Percentiles rank a stretch among this genome's conserved stretches.
These are phyloP conservation scores for Zostera marina DNA, from an alignment of 116 monocot genomes.

Conservation along the genomic window DNA sequence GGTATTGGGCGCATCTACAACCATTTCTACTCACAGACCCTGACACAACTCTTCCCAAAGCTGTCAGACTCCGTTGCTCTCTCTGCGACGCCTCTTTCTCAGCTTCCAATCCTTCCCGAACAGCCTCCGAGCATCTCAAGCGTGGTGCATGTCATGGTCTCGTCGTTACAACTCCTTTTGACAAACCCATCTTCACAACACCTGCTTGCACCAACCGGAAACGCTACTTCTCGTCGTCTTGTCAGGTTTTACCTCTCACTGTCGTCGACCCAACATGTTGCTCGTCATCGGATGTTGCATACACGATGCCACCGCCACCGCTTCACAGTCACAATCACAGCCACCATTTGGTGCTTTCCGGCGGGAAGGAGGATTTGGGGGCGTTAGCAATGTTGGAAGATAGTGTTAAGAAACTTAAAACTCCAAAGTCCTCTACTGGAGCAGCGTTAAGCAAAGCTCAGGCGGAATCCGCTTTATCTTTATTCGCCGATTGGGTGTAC, in stretches of 20 bases:
- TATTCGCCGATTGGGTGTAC: slow-evolving; percentile 67
- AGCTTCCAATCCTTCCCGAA: slow-evolving; percentile 93
- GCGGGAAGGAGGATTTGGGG: slow-evolving; percentile 78
- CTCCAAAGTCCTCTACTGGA: slow-evolving; percentile 43
- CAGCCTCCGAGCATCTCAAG: slow-evolving; percentile 93
- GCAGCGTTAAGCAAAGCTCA: slow-evolving; percentile 11
- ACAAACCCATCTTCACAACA: slow-evolving; percentile 4
- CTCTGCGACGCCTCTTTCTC: slow-evolving; percentile 88
- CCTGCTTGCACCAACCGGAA: slow-evolving; percentile 9
- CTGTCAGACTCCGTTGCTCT: slow-evolving; percentile 81
- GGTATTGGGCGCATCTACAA: slow-evolving; percentile 91
- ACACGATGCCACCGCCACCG: slow-evolving; percentile 15
- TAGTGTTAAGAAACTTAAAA: slow-evolving; percentile 76
- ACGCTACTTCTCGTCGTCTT: slow-evolving; percentile 15
- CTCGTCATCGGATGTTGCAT: slow-evolving; percentile 3
- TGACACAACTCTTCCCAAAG: slow-evolving; percentile 57
- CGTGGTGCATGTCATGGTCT: slow-evolving; percentile 92
- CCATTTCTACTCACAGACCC: slow-evolving; percentile 44
- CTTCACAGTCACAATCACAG: slow-evolving; percentile 10
- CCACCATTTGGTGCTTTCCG: slow-evolving; percentile 36
- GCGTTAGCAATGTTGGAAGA: slow-evolving; percentile 75
- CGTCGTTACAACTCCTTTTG: slow-evolving; percentile 6
- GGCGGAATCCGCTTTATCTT: slow-evolving; percentile 42
- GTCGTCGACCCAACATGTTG: slow-evolving; percentile 23
- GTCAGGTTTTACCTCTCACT: slow-evolving; percentile 17